These are phyloP conservation scores for Aspergillus ochraceoroseus DNA, from an alignment of 2,329 filamentous ascomycete genomes.

Conservation along the genomic window DNA sequence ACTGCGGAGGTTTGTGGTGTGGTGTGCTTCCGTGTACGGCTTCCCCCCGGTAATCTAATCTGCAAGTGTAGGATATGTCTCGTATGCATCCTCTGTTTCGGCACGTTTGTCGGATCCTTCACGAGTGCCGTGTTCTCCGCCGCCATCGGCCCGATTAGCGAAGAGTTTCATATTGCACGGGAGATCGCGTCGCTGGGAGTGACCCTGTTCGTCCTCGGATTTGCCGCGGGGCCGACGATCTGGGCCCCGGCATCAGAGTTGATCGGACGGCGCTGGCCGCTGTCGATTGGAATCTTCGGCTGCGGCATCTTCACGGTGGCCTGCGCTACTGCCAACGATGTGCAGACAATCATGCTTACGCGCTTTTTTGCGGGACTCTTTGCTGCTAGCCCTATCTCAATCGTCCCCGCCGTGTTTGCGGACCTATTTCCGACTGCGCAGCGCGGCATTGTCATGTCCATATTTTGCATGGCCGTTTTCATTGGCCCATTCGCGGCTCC, in stretches of 20 bases:
- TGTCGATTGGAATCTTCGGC: constrained; percentile 42
- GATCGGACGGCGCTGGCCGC: constrained; percentile 53
- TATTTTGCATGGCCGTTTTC: constrained; percentile 50
- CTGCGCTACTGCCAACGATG: constrained; percentile 41
- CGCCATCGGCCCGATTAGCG: constrained; percentile 53
- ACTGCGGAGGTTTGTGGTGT: constrained; percentile 38
- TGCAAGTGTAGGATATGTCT: constrained; percentile 17
- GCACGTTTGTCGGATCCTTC: constrained; percentile 50
- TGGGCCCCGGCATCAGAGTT: constrained; percentile 61
- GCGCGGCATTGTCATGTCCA: constrained; percentile 43
- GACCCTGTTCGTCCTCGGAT: constrained; percentile 49
- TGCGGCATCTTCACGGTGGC: constrained; percentile 47
- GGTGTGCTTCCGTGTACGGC: not conserved
- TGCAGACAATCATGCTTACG: constrained; percentile 42
- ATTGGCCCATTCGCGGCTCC: constrained; percentile 49
- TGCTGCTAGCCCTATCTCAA: constrained; percentile 42
- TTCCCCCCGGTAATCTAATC: not conserved
- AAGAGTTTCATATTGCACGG: constrained; percentile 44
- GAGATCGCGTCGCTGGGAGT: constrained; percentile 47
- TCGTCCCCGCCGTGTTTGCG: constrained; percentile 45
- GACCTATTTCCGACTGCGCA: constrained; percentile 50
- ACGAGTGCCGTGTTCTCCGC: constrained; percentile 63
- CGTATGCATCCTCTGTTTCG: constrained; percentile 37
- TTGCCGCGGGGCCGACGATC: constrained; percentile 57
- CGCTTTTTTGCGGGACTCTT: constrained; percentile 49